phyloP scores from a whole-genome alignment of 2,329 filamentous ascomycete genomes.

The Sphaerulina musiva region DNA sequence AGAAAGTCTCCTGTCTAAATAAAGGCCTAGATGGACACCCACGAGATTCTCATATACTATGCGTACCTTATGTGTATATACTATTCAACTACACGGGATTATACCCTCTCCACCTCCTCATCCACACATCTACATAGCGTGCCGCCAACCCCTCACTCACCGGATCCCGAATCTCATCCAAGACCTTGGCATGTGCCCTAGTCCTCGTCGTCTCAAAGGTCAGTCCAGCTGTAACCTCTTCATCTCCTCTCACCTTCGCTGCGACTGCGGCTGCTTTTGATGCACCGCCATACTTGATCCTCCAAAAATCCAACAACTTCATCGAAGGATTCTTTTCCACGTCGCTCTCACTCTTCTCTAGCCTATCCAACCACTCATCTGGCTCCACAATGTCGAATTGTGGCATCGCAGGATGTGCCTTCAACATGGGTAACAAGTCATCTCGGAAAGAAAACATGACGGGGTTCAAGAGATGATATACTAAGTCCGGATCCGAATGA shows the following conservation, averaged over 20 bases:
- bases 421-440: constrained; percentile 49
- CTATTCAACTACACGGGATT: neutral
- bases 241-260: neutral
- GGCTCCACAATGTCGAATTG: constrained; percentile 41
- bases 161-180: constrained; percentile 3
- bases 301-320: constrained; percentile 32
- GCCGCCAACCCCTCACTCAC: constrained; percentile 5
- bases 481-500: constrained; percentile 10
- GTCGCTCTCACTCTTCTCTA: constrained; percentile 42
- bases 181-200: neutral
- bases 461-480: constrained; percentile 40
- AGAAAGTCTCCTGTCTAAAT: too few relatives aligned
- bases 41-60: too few relatives aligned
- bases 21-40: too few relatives aligned
- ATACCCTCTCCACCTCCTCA: constrained; percentile 6
- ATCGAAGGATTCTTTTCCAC: constrained; percentile 30
- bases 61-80: too few relatives aligned
- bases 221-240: constrained; percentile 4
- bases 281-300: constrained; percentile 25
- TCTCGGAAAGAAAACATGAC: constrained; percentile 46
- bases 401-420: constrained; percentile 37
- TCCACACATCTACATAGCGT: constrained; percentile 9
- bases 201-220: constrained; percentile 3
- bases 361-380: constrained; percentile 41
- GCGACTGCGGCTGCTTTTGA: neutral